phyloP scores from a whole-genome alignment of 768 basidiomycete genomes.

The Lentinula detonsa region DNA sequence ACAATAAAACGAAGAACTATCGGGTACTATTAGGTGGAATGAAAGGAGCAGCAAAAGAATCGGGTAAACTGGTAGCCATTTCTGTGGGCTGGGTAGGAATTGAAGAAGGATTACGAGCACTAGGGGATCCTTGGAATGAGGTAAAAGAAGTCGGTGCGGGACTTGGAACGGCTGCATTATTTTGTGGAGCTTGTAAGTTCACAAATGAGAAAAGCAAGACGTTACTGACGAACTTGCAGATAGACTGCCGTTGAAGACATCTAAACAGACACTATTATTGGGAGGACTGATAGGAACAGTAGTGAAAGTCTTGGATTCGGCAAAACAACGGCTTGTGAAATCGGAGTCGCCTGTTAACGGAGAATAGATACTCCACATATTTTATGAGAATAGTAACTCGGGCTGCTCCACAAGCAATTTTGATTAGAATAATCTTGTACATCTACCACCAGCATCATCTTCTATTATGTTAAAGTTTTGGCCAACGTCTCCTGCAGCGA shows the following conservation, averaged over 20 bases:
- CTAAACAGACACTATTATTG: slow-evolving; percentile 1
- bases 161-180: slow-evolving; percentile 4
- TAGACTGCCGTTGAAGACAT: slow-evolving; percentile 2
- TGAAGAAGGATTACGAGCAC: slow-evolving; percentile 1
- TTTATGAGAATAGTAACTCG: background rate
- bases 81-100: slow-evolving; percentile 5
- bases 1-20: slow-evolving; percentile 96
- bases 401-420: background rate
- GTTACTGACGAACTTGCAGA: background rate
- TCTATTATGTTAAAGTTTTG: slow-evolving; percentile 1
- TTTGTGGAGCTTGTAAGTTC: slow-evolving; percentile 3
- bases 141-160: slow-evolving; percentile 5
- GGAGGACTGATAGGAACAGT: slow-evolving; percentile 5
- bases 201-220: background rate
- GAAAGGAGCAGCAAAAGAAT: slow-evolving; percentile 58
- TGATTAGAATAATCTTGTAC: background rate
- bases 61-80: slow-evolving; percentile 30
- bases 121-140: background rate
- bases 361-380: slow-evolving; percentile 1
- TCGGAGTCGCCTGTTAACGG: background rate
- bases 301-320: background rate
- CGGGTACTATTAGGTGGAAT: slow-evolving; percentile 68
- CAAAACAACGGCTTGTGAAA: background rate
- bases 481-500: background rate
- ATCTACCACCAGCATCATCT: background rate